phyloP scores from a whole-genome alignment of 208 protist genomes.

The Trypanosoma brucei region DNA sequence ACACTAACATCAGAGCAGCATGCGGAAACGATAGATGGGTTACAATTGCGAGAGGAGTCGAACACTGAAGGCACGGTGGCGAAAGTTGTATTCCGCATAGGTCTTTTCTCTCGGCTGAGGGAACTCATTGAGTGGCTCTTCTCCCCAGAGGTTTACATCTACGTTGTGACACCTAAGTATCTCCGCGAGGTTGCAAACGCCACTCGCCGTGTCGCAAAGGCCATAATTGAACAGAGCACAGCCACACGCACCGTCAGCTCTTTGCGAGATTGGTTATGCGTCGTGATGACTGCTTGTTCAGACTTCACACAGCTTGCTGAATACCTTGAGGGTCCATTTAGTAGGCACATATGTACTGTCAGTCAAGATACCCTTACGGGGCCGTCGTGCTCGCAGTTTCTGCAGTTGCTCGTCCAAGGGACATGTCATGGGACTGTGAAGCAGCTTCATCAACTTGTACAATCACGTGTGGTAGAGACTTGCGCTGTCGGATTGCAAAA shows the following conservation, averaged over 20 bases:
- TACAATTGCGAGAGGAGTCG: background rate
- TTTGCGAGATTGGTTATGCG: slow-evolving; percentile 16
- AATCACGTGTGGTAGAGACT: slow-evolving; percentile 33
- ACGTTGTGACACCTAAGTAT: slow-evolving; percentile 34
- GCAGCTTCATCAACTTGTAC: slow-evolving; percentile 20
- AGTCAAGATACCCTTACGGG: slow-evolving; percentile 7
- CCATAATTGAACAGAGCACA: slow-evolving; percentile 6
- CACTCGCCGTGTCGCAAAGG: slow-evolving; percentile 3
- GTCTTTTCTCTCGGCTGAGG: slow-evolving; percentile 23
- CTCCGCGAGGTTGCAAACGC: slow-evolving; percentile 21
- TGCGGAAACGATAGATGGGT: background rate
- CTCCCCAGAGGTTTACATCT: slow-evolving; percentile 39
- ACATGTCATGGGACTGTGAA: slow-evolving; percentile 24
- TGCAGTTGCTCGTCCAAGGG: slow-evolving; percentile 9
- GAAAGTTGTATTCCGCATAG: slow-evolving; percentile 13
- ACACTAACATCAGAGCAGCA: slow-evolving; percentile 6
- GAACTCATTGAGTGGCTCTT: slow-evolving; percentile 34
- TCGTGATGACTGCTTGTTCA: slow-evolving; percentile 1
- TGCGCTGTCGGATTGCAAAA: slow-evolving; percentile 51
- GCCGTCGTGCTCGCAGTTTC: slow-evolving; percentile 1
- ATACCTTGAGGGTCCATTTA: slow-evolving; percentile 19
- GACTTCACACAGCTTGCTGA: slow-evolving; percentile 16
- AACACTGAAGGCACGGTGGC: background rate
- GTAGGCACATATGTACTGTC: slow-evolving; percentile 3
- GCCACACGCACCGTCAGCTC: slow-evolving; percentile 1